Conservation (phyloP, 2,329 filamentous ascomycete species). For the Bisporella sp. region DNA sequence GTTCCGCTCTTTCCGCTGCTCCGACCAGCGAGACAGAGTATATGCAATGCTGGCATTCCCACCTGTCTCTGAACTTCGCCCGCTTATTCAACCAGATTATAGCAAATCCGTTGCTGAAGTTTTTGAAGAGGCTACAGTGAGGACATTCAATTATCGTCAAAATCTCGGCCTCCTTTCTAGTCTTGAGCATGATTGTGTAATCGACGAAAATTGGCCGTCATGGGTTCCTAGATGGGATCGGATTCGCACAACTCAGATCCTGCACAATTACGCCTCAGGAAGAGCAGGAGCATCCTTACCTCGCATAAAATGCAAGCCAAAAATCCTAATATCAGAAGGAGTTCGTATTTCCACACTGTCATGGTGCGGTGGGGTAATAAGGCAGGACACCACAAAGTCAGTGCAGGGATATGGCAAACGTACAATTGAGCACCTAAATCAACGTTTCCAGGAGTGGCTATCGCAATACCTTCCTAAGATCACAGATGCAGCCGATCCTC, state of each 20-base stretch:
- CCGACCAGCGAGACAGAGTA: slow-evolving; percentile 8
- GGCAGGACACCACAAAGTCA: background rate
- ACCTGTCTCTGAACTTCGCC: slow-evolving; percentile 4
- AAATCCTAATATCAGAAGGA: slow-evolving; percentile 4
- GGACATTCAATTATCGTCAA: slow-evolving; percentile 3
- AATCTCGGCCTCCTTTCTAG: slow-evolving; percentile 5
- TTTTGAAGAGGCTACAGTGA: slow-evolving; percentile 8
- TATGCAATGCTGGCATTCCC: slow-evolving; percentile 7
- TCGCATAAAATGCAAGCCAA: slow-evolving; percentile 3
- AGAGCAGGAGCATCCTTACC: slow-evolving; percentile 6
- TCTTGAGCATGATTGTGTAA: slow-evolving; percentile 6
- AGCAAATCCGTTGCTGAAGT: slow-evolving; percentile 12
- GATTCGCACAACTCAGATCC: slow-evolving; percentile 4
- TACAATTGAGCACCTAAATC: slow-evolving; percentile 1
- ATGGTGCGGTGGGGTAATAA: slow-evolving; percentile 6
- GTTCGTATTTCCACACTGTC: slow-evolving; percentile 6
- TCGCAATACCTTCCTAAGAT: slow-evolving; percentile 5
- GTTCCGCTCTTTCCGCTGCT: slow-evolving; percentile 2
- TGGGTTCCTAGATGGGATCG: slow-evolving; percentile 11
- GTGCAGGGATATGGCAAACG: background rate
- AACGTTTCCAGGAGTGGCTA: slow-evolving; percentile 5
- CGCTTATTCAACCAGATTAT: slow-evolving; percentile 10
- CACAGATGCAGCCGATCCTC: slow-evolving; percentile 3
- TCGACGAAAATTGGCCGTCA: slow-evolving; percentile 6
- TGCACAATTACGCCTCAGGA: slow-evolving; percentile 6